Conservation (phyloP, 345 rosid genomes). For the Pseudoturritis turrita region DNA sequence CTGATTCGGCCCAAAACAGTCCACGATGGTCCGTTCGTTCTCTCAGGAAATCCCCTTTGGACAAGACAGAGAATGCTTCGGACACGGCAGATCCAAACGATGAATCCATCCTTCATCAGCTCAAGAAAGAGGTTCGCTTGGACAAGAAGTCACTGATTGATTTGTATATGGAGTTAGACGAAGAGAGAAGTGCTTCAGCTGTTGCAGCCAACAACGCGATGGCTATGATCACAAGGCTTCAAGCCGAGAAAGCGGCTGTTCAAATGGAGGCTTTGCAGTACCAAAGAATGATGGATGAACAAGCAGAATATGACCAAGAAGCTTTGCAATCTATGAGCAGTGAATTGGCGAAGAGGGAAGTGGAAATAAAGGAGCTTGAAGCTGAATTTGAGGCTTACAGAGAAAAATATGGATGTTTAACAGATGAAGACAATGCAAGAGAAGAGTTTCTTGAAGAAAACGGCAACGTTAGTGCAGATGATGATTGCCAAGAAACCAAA, state of each 20-base stretch:
- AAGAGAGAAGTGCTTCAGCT: slow-evolving; percentile 83
- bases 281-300: slow-evolving; percentile 99
- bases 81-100: slow-evolving; percentile 37
- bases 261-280: slow-evolving; percentile 98
- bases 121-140: slow-evolving; percentile 70
- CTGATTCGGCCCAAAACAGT: slow-evolving; percentile 57
- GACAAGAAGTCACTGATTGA: slow-evolving; percentile 81
- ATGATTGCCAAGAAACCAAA: slow-evolving; percentile 25
- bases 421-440: slow-evolving; percentile 22
- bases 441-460: slow-evolving; percentile 8
- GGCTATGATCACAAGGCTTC: slow-evolving; percentile 93
- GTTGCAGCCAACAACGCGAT: slow-evolving; percentile 92
- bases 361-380: slow-evolving; percentile 53
- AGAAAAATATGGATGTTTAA: slow-evolving; percentile 46
- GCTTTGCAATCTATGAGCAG: slow-evolving; percentile 57
- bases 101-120: slow-evolving; percentile 53
- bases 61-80: slow-evolving; percentile 44
- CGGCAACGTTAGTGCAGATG: slow-evolving; percentile 12
- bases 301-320: slow-evolving; percentile 89
- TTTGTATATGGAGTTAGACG: slow-evolving; percentile 86
- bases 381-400: slow-evolving; percentile 66
- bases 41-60: slow-evolving; percentile 45
- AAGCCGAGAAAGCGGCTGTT: slow-evolving; percentile 82
- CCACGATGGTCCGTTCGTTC: slow-evolving; percentile 49
- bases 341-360: slow-evolving; percentile 54